Evolutionary conservation across 2,329 filamentous ascomycete genomes (phyloP), one percentile per base, ranked within the genome.

Genomic region (Diaporthe eres): DNA sequence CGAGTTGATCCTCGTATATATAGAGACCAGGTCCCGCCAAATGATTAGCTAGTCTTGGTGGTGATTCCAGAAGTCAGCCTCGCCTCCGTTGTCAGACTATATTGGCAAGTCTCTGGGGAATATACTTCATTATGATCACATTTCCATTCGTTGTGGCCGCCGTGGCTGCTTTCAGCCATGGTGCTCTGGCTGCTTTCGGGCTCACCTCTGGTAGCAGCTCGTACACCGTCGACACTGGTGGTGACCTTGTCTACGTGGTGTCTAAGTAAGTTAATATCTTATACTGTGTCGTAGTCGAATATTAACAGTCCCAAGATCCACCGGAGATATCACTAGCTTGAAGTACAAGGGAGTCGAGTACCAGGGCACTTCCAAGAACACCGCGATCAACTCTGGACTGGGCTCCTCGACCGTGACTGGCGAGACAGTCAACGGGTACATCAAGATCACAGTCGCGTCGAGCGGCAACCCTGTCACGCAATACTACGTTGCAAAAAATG

Each of bases 321-420:
- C 84, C 80, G 92, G 91, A 78, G 92, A 93, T 78, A 91, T 93
- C 81, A 92, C 87, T 19, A 92, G 91, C 0, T 90, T 93, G 81
- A 87, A 88, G 72, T 93, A 88, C 80, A 88, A 89, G 34, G 88
- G 90, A 76, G 86, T 86, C 58, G 90, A 93, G 80, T 86, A 91
- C 10, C 92, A 93, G 81, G 89, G 90, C 78, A 77, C 83, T 9
- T 81, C 82, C 63, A 86, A 86, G 61, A 86, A 85, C 34, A 89
- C 88, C n/a, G 91, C 92, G 74, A 89, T 92, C 75, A 85, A 85
- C 37, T 92, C 90, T 22, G 90, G 90, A 13, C 85, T 92, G 2
- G 90, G 90, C n/a, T 86, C 87, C 3, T 89, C 89, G 10, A 89
- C 87, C 12, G 90, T 93, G 10, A 87, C 85, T 70, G 88, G 71